Conservation (phyloP, 2,329 filamentous ascomycete species). For the Colletotrichum sp. region DNA sequence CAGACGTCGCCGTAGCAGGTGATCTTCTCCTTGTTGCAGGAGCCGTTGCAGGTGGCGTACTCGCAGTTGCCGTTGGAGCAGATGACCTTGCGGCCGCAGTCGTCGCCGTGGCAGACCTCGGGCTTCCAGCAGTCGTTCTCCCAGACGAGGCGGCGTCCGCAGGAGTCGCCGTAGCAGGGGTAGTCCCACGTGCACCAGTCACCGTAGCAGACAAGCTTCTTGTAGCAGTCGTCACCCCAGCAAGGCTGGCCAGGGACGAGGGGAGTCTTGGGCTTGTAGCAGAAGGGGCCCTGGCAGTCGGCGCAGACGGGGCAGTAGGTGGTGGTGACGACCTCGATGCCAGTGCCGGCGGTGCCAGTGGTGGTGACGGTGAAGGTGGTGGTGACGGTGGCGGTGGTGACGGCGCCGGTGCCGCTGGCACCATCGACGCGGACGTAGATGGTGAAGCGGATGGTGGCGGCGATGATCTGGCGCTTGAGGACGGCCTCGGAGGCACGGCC, state of each 20-base stretch:
- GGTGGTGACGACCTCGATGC: neutral
- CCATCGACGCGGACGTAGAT: conserved; percentile 1
- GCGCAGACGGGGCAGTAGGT: conserved; percentile 5
- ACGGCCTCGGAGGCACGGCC: conserved; percentile 29
- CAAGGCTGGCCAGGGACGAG: conserved; percentile 6
- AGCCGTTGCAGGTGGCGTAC: neutral
- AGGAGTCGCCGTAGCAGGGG: conserved; percentile 28
- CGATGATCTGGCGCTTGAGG: conserved; percentile 3
- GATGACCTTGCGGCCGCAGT: conserved; percentile 17
- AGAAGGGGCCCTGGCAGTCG: conserved; percentile 10
- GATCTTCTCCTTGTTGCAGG: conserved; percentile 16
- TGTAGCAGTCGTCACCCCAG: conserved; percentile 24
- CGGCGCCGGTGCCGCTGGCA: neutral
- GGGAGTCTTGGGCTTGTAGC: neutral
- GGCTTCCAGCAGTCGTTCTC: conserved; percentile 9
- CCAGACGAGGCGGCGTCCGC: conserved; percentile 22
- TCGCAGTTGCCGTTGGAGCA: conserved; percentile 1
- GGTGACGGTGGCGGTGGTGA: conserved; percentile 1
- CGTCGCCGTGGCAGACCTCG: conserved; percentile 4
- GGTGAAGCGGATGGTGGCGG: conserved; percentile 5
- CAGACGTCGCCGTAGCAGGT: conserved; percentile 23
- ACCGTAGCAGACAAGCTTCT: conserved; percentile 38
- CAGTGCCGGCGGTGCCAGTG: neutral
- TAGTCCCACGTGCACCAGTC: conserved; percentile 33
- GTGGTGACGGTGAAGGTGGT: neutral